These are phyloP conservation scores for Neoboletus magnificus DNA, from an alignment of 768 basidiomycete genomes.

Conservation along the genomic window DNA sequence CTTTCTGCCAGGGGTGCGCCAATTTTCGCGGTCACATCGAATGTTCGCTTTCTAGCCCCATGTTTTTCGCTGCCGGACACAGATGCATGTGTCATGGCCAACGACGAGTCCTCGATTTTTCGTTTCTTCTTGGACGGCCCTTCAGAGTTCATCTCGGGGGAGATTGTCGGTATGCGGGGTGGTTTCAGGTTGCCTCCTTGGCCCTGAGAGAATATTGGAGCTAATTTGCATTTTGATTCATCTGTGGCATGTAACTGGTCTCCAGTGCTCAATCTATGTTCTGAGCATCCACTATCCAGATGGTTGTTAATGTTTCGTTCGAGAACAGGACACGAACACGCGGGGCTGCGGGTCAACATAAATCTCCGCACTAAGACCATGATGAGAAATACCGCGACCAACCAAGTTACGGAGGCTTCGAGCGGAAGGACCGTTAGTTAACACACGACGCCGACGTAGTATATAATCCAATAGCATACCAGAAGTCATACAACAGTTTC, in stretches of 20 bases:
- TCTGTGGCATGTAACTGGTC: constrained; percentile 6
- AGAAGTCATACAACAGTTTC: constrained; percentile 7
- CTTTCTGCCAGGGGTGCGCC: constrained; percentile 67
- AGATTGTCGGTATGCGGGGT: constrained; percentile 8
- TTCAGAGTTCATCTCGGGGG: constrained; percentile 7
- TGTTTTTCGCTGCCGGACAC: constrained; percentile 18
- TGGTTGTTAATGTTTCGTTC: constrained; percentile 48
- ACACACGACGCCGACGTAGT: not conserved
- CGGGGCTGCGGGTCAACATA: constrained; percentile 37
- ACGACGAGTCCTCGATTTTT: constrained; percentile 17
- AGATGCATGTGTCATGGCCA: constrained; percentile 1
- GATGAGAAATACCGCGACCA: constrained; percentile 6
- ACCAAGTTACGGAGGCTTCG: constrained; percentile 23
- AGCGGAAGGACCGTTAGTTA: constrained; percentile 1
- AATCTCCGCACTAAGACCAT: not conserved
- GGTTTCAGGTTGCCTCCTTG: constrained; percentile 5
- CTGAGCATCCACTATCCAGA: constrained; percentile 46
- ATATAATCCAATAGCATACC: constrained; percentile 7
- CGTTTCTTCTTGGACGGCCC: constrained; percentile 30
- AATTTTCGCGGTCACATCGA: constrained; percentile 20
- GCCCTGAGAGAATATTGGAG: constrained; percentile 41
- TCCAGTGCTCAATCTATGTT: constrained; percentile 9
- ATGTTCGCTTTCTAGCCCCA: constrained; percentile 19
- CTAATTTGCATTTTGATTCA: constrained; percentile 30
- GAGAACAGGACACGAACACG: constrained; percentile 43